phyloP scores from a whole-genome alignment of 2,329 filamentous ascomycete species.

The Trichoderma asperellum region DNA sequence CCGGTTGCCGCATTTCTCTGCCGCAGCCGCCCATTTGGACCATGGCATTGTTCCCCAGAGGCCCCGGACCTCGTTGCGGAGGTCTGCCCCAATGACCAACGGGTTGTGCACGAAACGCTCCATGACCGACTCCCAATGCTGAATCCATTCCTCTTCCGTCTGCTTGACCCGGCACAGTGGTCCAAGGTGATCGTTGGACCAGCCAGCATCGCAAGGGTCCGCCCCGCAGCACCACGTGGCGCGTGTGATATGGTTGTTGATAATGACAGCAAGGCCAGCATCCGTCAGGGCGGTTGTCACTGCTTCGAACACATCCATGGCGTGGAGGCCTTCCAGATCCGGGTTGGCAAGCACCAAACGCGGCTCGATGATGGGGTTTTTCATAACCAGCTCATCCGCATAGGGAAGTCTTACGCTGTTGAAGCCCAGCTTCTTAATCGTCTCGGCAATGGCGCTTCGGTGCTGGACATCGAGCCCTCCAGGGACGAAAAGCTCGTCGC shows the following conservation, averaged over 20 bases:
- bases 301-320: conserved; percentile 65
- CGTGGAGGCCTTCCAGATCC: conserved; percentile 59
- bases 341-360: conserved; percentile 59
- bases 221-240: conserved; percentile 71
- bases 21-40: conserved; percentile 68
- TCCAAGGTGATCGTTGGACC: conserved; percentile 67
- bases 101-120: conserved; percentile 59
- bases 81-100: conserved; percentile 66
- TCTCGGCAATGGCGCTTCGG: conserved; percentile 61
- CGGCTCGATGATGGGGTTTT: conserved; percentile 59
- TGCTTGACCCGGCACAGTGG: conserved; percentile 63
- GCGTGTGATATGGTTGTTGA: conserved; percentile 73
- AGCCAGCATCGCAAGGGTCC: conserved; percentile 68
- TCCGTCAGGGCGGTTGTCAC: conserved; percentile 63
- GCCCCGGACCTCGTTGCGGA: conserved; percentile 71
- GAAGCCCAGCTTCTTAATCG: conserved; percentile 66
- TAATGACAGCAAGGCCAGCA: conserved; percentile 65
- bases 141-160: conserved; percentile 68
- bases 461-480: conserved; percentile 67
- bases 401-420: conserved; percentile 73
- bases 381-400: conserved; percentile 67
- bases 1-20: conserved; percentile 65
- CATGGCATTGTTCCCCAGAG: conserved; percentile 72
- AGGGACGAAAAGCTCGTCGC: conserved; percentile 67
- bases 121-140: conserved; percentile 70